These are phyloP conservation scores for Trichophyton schoenleinii DNA, from an alignment of 2,329 filamentous ascomycete species.

Conservation along the genomic window DNA sequence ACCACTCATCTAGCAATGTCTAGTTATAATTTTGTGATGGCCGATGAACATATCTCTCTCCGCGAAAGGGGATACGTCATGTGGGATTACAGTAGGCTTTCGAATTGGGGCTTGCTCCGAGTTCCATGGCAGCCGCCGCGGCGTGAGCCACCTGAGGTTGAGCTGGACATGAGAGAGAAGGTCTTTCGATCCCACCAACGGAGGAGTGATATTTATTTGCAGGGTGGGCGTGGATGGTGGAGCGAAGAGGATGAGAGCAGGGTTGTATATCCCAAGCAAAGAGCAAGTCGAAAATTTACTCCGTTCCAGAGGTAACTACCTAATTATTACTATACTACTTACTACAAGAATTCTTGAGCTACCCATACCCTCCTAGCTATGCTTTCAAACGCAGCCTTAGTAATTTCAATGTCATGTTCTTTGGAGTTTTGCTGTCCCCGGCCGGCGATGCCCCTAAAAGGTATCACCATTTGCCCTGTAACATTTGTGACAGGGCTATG, in stretches of 20 bases:
- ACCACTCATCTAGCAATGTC: not conserved
- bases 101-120: constrained; percentile 7
- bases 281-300: too few relatives aligned
- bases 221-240: constrained; percentile 6
- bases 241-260: constrained; percentile 6
- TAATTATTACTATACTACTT: too few relatives aligned
- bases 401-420: not conserved
- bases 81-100: constrained; percentile 7
- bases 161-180: not conserved
- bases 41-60: constrained; percentile 1
- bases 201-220: not conserved
- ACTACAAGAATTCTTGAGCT: not conserved
- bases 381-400: not conserved
- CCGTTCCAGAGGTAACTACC: too few relatives aligned
- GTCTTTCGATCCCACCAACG: not conserved
- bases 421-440: not conserved
- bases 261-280: not conserved
- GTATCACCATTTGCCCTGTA: not conserved
- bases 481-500: not conserved
- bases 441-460: not conserved
- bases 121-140: not conserved
- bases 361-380: not conserved
- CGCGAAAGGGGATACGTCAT: constrained; percentile 9
- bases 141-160: not conserved
- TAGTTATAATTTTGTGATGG: not conserved